Percentiles rank a stretch among this genome's conserved stretches.
Evolutionary conservation across 2,329 filamentous ascomycete genomes (phyloP).

Genomic region (Xylariaceae sp.): DNA sequence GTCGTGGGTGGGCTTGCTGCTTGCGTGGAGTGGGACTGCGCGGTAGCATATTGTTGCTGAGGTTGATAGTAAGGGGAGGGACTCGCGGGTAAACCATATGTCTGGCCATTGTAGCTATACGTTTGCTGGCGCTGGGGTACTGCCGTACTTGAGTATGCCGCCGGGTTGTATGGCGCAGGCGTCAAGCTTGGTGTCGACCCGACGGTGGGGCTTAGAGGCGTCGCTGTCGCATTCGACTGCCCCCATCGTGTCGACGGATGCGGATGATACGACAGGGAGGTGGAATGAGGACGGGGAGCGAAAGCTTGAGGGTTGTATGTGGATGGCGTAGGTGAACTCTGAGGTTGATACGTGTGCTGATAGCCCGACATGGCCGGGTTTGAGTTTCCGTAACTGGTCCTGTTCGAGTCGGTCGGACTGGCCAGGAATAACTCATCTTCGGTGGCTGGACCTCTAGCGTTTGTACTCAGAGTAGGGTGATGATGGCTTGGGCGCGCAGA

Average conservation of each 20-base stretch:
- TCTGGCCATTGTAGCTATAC: conserved; percentile 37
- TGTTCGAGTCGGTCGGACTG: conserved; percentile 37
- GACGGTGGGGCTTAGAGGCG: conserved; percentile 32
- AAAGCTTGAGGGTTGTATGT: conserved; percentile 72
- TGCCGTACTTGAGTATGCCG: conserved; percentile 48
- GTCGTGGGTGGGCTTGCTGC: conserved; percentile 24
- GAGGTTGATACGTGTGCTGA: conserved; percentile 46
- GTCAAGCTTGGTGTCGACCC: conserved; percentile 37
- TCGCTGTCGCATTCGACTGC: conserved; percentile 27
- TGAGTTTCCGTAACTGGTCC: conserved; percentile 38
- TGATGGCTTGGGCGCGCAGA: conserved; percentile 33
- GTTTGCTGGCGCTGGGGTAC: conserved; percentile 47
- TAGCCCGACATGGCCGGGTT: conserved; percentile 46
- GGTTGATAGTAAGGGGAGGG: conserved; percentile 27
- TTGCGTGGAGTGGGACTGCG: conserved; percentile 24
- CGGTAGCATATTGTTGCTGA: conserved; percentile 22
- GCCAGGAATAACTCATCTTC: conserved; percentile 63
- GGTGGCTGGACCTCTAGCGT: conserved; percentile 24
- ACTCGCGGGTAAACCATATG: conserved; percentile 23
- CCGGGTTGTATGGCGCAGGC: conserved; percentile 54
- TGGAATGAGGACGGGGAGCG: conserved; percentile 49
- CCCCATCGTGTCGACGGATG: conserved; percentile 31
- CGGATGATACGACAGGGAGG: conserved; percentile 46
- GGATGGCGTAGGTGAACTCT: conserved; percentile 41
- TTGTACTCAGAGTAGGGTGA: conserved; percentile 27